Evolutionary conservation across 306 rosid genomes (phyloP), one percentile per base, ranked within the genome.

Genomic region (Vigna hirtella): DNA sequence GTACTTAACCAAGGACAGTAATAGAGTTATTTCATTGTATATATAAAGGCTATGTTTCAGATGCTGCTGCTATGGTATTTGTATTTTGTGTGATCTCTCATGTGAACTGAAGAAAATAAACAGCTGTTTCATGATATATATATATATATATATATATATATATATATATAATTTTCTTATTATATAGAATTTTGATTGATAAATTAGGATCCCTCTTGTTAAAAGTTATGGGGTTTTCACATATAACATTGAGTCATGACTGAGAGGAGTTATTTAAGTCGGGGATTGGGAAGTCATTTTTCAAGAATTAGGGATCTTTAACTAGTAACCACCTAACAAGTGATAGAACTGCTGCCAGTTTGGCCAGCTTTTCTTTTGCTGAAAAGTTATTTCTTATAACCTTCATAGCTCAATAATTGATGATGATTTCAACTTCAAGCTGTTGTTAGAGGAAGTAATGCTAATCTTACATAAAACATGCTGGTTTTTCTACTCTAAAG

Each of bases 361-460:
- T 61, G 55, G 24, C 53, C 43, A 13, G 9, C 57, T 38, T 20
- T 17, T 17, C 53, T 7, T 8, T 52, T 42, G 38, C 56, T 15
- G 57, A 18, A 40, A 66, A 59, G 6, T 66, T 53, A 32, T 62
- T 12, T 11, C 61, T 30, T 24, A 45, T 5, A 57, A 43, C 50
- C 30, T 55, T 28, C 14, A 24, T 26, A 16, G 61, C 17, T 74
- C 45, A 56, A 24, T n/a, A 22, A 9, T 10, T 74, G 48, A 3
- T 74, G 8, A 47, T 30, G 48, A 7, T 66, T 66, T 51, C 30
- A 65, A 4, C 22, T 17, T 53, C 50, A 65, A 38, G 53, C 43
- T 20, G 65, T n/a, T 51, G 73, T n/a, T 56, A 73, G 56, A 53
- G 73, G 47, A 36, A 38, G 28, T 58, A 48, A 34, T 70, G 18